Evolutionary conservation across 306 rosid genomes (phyloP).

Genomic region (Hippophae rhamnoides): DNA sequence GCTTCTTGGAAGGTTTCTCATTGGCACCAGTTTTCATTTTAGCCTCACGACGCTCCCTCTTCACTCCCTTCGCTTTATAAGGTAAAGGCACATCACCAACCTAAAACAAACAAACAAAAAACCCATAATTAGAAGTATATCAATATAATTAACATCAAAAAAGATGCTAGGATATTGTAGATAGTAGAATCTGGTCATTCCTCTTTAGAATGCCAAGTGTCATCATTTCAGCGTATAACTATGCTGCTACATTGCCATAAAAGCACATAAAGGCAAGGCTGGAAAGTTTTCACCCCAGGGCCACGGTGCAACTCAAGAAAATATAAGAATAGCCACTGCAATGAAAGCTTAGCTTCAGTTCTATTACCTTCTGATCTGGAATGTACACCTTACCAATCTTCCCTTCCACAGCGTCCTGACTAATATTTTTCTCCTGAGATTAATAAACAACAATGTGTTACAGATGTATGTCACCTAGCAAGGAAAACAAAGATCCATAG

Average conservation of each 20-base stretch:
- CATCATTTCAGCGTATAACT: no score
- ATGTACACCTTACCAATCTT: conserved; percentile 72
- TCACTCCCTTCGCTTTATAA: conserved; percentile 67
- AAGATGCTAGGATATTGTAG: no score
- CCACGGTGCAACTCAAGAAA: no score
- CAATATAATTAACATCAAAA: background rate
- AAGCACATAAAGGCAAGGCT: no score
- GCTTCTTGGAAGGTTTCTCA: conserved; percentile 43
- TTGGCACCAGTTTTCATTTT: conserved; percentile 30
- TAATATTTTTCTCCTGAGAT: conserved; percentile 68
- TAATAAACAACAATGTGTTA: conserved; percentile 5
- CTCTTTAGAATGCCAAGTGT: no score
- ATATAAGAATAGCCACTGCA: no score
- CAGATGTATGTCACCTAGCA: conserved; percentile 6
- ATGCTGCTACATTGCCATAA: no score
- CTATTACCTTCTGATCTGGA: conserved; percentile 84
- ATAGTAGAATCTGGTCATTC: no score
- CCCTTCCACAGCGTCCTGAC: conserved; percentile 48
- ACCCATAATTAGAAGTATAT: background rate
- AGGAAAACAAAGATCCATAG: background rate
- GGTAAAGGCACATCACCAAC: conserved; percentile 33
- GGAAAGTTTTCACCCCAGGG: no score
- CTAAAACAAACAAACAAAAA: background rate
- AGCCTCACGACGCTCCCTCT: conserved; percentile 86
- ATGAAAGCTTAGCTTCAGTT: background rate